These are phyloP conservation scores for Aspergillus nomiae DNA, from an alignment of 2,329 filamentous ascomycete species.

Conservation along the genomic window DNA sequence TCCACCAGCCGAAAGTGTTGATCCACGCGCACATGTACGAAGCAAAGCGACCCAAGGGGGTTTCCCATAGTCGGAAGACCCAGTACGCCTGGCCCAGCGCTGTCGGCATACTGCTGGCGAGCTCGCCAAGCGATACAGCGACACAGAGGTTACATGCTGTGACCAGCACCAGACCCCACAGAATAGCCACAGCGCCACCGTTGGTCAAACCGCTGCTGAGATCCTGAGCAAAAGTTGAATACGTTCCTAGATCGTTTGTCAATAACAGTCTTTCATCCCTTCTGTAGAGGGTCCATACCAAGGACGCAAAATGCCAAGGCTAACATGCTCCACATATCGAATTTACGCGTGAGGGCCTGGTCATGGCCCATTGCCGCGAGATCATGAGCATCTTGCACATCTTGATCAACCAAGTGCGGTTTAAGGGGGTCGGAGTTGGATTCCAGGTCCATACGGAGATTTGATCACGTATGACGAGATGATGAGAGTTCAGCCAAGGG, in stretches of 20 bases:
- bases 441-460: constrained; percentile 32
- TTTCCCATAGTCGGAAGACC: constrained; percentile 49
- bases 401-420: constrained; percentile 34
- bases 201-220: constrained; percentile 56
- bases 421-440: constrained; percentile 27
- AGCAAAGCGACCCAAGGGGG: constrained; percentile 48
- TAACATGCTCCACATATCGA: constrained; percentile 59
- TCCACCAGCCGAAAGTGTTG: constrained; percentile 63
- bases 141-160: constrained; percentile 64
- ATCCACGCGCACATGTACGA: constrained; percentile 64
- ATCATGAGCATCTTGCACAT: constrained; percentile 43
- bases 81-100: constrained; percentile 63
- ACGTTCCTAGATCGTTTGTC: constrained; percentile 45
- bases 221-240: constrained; percentile 59
- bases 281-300: constrained; percentile 26
- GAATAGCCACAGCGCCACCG: constrained; percentile 66
- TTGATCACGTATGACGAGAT: neutral
- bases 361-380: constrained; percentile 47
- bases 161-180: constrained; percentile 69
- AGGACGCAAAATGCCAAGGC: constrained; percentile 60
- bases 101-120: constrained; percentile 64
- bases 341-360: constrained; percentile 50
- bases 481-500: constrained; percentile 24
- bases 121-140: constrained; percentile 68
- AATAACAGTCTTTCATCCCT: neutral